Base-by-base conservation (phyloP, 2,329 filamentous ascomycete species). In the Penicillium verrucosum region DNA sequence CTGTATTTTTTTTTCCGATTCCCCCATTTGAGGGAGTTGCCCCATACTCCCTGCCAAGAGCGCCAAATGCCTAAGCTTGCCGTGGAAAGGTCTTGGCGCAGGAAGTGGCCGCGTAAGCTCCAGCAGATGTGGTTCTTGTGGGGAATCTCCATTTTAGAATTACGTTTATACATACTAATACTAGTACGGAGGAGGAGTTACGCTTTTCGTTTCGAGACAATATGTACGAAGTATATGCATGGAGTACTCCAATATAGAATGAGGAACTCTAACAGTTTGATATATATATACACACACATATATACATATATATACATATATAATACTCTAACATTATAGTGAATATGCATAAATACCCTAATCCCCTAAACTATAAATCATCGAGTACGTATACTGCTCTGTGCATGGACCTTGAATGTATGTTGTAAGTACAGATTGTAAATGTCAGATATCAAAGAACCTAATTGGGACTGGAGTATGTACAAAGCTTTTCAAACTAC, bases 21-120 rank as follows among this genome's bases (percentile, higher is more conserved):
- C 40, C 21, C 21, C 38, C 21, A 41, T 41, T 8, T 21, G 21
- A 21, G 21, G 21, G 38, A 42, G 6, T 41, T 18, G 18, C 21
- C 21, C 7, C 21, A 25, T 16, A 25, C 8, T 25, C 40, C 40
- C 14, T 59, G 62, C 64, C 62, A 66, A 65, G 60, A 41, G 45
- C 58, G 59, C 57, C 52, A 63, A 64, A 65, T 66, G 61, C 62
- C 64, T 66, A 66, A 66, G 64, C 64, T 65, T 60, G 58, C 57
- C 41, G 57, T 57, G 60, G 45, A 51, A 36, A n/a, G 29, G 57
- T 23, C 64, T 66, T 66, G 64, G 64, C 64, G 29, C 55, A 62
- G 54, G 54, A 62, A 41, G 54, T 62, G 61, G 63, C 62, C 64
- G 63, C 64, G 64, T 66, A 45, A 66, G 64, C 64, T 65, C 51